Evolutionary conservation across 257 asterid species (phyloP).

Genomic region (Lycium barbarum): DNA sequence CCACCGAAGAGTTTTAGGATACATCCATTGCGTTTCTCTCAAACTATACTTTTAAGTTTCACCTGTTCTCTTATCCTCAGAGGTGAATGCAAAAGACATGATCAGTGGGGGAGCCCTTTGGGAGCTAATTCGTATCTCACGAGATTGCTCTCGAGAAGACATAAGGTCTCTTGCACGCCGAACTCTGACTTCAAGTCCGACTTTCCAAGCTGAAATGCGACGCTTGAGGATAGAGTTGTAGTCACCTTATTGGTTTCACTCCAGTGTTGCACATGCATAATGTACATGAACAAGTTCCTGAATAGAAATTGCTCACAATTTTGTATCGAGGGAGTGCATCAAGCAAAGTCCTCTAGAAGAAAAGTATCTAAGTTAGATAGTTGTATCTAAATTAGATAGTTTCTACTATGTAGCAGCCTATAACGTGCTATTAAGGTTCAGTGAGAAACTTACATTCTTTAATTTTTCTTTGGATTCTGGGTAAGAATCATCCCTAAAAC

Average conservation of each 20-base stretch:
- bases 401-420: slow-evolving; percentile 1
- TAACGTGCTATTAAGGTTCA: neutral
- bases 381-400: neutral
- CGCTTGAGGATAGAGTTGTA: slow-evolving; percentile 88
- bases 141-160: slow-evolving; percentile 97
- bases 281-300: slow-evolving; percentile 14
- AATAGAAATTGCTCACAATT: neutral
- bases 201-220: slow-evolving; percentile 78
- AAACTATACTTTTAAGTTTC: neutral
- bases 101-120: slow-evolving; percentile 96
- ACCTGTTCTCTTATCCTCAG: slow-evolving; percentile 49
- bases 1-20: neutral
- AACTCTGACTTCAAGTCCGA: slow-evolving; percentile 85
- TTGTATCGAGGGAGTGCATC: slow-evolving; percentile 28
- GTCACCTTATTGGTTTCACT: slow-evolving; percentile 20
- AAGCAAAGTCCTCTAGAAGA: neutral
- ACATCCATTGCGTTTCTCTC: neutral
- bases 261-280: slow-evolving; percentile 21
- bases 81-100: slow-evolving; percentile 87
- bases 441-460: slow-evolving; percentile 20
- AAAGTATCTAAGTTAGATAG: neutral
- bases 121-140: slow-evolving; percentile 98
- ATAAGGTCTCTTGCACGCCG: slow-evolving; percentile 91
- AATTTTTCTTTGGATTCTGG: slow-evolving; percentile 23
- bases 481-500: slow-evolving; percentile 7